Conservation (phyloP, 768 basidiomycete genomes). For the Asterophora parasitica region DNA sequence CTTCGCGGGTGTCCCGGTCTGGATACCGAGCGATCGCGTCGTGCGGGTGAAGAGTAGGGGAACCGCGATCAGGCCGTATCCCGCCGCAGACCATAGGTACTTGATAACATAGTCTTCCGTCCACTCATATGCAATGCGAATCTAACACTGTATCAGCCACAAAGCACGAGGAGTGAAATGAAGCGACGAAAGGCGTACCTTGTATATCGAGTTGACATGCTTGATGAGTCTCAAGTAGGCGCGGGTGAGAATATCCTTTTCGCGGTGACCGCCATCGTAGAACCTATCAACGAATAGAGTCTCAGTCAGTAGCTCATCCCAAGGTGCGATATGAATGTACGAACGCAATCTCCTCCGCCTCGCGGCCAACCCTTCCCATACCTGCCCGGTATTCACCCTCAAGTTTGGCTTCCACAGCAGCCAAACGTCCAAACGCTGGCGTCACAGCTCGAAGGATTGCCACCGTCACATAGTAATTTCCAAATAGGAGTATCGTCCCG, state of each 20-base stretch:
- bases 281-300: slow-evolving; percentile 47
- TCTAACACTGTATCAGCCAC: slow-evolving; percentile 34
- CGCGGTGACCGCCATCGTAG: slow-evolving; percentile 83
- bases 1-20: slow-evolving; percentile 13
- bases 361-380: slow-evolving; percentile 79
- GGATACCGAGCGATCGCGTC: slow-evolving; percentile 32
- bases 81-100: slow-evolving; percentile 91
- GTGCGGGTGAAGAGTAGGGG: slow-evolving; percentile 74
- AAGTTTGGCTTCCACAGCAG: slow-evolving; percentile 80
- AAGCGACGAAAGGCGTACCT: slow-evolving; percentile 37
- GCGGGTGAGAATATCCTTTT: slow-evolving; percentile 73
- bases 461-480: slow-evolving; percentile 85
- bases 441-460: slow-evolving; percentile 79
- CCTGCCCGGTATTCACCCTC: slow-evolving; percentile 91
- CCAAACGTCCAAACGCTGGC: slow-evolving; percentile 87
- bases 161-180: background rate
- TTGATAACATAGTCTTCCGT: slow-evolving; percentile 97
- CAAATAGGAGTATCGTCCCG: slow-evolving; percentile 77
- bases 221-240: slow-evolving; percentile 79
- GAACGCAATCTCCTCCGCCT: slow-evolving; percentile 90
- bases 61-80: slow-evolving; percentile 88
- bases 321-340: slow-evolving; percentile 23
- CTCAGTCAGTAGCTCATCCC: background rate
- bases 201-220: slow-evolving; percentile 91
- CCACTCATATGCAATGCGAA: slow-evolving; percentile 90